Evolutionary conservation across 2,329 filamentous ascomycete genomes (phyloP).

Genomic region (Aureobasidium sp.): DNA sequence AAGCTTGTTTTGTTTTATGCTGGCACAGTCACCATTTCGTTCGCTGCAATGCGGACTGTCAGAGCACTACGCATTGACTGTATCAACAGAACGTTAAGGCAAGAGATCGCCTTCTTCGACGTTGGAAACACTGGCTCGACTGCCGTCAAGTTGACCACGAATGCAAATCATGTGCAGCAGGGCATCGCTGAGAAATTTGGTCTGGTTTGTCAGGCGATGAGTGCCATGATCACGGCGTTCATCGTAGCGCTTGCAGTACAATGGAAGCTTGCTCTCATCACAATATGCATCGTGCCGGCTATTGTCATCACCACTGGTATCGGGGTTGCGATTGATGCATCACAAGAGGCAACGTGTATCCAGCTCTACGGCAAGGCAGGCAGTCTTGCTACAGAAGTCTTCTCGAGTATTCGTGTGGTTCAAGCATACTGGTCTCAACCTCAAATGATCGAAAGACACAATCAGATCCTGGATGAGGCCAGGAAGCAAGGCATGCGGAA

Average conservation of each 20-base stretch:
- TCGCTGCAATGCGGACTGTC: slow-evolving; percentile 57
- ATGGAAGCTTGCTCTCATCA: slow-evolving; percentile 56
- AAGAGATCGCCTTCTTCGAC: slow-evolving; percentile 60
- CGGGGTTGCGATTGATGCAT: neutral
- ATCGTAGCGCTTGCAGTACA: slow-evolving; percentile 55
- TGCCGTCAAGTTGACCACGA: slow-evolving; percentile 54
- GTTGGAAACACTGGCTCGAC: slow-evolving; percentile 56
- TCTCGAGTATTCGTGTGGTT: slow-evolving; percentile 59
- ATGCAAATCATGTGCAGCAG: slow-evolving; percentile 59
- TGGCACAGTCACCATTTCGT: slow-evolving; percentile 57
- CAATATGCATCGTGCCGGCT: slow-evolving; percentile 52
- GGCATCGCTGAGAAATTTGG: slow-evolving; percentile 67
- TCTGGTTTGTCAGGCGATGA: slow-evolving; percentile 53
- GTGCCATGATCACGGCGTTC: slow-evolving; percentile 62
- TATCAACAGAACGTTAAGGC: slow-evolving; percentile 51
- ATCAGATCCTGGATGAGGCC: neutral
- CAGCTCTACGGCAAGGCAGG: neutral
- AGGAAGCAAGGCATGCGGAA: neutral
- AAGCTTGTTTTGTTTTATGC: slow-evolving; percentile 58
- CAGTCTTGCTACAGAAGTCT: slow-evolving; percentile 36
- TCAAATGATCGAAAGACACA: slow-evolving; percentile 1
- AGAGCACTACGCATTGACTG: slow-evolving; percentile 57
- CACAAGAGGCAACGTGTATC: neutral
- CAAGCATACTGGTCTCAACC: slow-evolving; percentile 25
- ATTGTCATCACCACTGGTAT: slow-evolving; percentile 33